phyloP scores from a whole-genome alignment of 2,329 filamentous ascomycete genomes.

The Akanthomyces muscarius region DNA sequence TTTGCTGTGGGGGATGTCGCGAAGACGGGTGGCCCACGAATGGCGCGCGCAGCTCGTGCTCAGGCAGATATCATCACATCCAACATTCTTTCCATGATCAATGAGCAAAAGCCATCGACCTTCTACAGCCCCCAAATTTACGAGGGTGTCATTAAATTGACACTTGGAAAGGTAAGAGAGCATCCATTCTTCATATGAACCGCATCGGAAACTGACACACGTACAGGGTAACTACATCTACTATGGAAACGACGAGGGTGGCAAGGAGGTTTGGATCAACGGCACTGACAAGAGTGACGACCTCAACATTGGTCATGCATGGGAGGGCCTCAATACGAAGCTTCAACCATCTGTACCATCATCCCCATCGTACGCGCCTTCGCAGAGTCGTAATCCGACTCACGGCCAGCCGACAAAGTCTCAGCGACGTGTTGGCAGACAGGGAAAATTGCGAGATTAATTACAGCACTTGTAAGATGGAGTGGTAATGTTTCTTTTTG shows the following conservation, averaged over 20 bases:
- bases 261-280: not conserved
- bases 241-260: not conserved
- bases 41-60: not conserved
- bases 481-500: not conserved
- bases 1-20: not conserved
- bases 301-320: not conserved
- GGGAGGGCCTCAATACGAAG: not conserved
- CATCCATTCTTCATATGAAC: not conserved
- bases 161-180: not conserved
- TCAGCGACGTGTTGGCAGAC: not conserved
- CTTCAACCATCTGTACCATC: not conserved
- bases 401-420: not conserved
- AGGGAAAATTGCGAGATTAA: not conserved
- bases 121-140: not conserved
- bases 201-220: not conserved
- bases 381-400: not conserved
- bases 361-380: not conserved
- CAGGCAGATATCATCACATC: not conserved
- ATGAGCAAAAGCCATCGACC: not conserved
- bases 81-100: not conserved
- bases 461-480: not conserved
- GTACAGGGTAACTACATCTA: not conserved
- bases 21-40: not conserved
- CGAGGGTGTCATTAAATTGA: not conserved
- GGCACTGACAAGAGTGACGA: not conserved